Base-by-base conservation (phyloP, 1,284 basidiomycete species). In the Limonomyces culmigenus region DNA sequence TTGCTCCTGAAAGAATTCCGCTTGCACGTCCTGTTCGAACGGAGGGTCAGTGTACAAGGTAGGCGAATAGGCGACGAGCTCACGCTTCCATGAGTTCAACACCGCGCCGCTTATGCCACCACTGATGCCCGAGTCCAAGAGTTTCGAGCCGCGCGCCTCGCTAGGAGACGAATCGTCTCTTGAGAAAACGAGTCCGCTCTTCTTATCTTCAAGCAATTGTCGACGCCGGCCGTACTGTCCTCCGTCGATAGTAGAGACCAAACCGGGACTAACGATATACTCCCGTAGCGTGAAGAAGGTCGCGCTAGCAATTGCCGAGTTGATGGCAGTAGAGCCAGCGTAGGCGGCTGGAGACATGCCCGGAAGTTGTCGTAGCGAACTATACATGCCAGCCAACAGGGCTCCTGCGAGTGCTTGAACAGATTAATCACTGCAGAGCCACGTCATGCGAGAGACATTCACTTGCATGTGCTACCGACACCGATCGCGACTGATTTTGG, bases 221-320 rank as follows among this genome's bases (percentile, higher is more conserved):
- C 51, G 63, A 48, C 49, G 57, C 39, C 52, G 55, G 47, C 46
- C 46, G 41, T 55, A 59, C 40, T 54, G 50, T 23, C 44, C 49
- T 33, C 47, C 47, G 3, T 42, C 35, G 14, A 64, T 40, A 1
- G 50, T 51, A 3, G 50, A 48, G 3, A 61, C 50, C 25, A 83
- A 53, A 2, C 63, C 39, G 1, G 81, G 80, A 36, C 65, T 65
- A 32, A 79, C 55, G 14, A 63, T 46, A 46, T 68, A 77, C 56
- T 84, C 80, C 36, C 79, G 67, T 41, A 77, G 50, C 40, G 66
- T 62, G 52, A 85, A 83, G 54, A 85, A 85, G 1, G 68, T 65
- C 10, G 68, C 62, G 10, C 74, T 70, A 14, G 67, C 74, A 14
- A 79, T 55, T 15, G 68, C 75, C 37, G 72, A 70, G 48, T 83